These are phyloP conservation scores for Diaporthe aspalathi DNA, from an alignment of 2,329 filamentous ascomycete species.

Conservation along the genomic window DNA sequence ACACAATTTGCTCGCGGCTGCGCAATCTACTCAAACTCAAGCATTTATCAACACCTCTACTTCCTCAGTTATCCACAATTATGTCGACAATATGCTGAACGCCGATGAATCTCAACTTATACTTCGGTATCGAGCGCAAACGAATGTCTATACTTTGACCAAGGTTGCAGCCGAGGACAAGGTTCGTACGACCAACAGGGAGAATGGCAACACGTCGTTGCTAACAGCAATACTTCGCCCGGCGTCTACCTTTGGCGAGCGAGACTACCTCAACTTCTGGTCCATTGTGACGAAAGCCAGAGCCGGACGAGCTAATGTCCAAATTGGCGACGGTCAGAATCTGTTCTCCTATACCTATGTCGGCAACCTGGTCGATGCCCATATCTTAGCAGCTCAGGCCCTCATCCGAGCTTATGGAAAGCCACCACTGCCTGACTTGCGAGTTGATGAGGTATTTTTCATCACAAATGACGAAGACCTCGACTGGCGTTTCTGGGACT, in stretches of 20 bases:
- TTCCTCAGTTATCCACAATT: conserved; percentile 42
- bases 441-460: conserved; percentile 5
- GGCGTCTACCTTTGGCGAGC: conserved; percentile 1
- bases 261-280: conserved; percentile 13
- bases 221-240: conserved; percentile 7
- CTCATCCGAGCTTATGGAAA: conserved; percentile 1
- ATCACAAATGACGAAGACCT: conserved; percentile 17
- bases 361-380: conserved; percentile 12
- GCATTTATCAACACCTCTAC: conserved; percentile 42
- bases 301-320: neutral
- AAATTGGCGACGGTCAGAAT: conserved; percentile 8
- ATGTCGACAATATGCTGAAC: conserved; percentile 37
- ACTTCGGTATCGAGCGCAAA: conserved; percentile 1
- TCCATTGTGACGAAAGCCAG: neutral
- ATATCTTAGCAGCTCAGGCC: conserved; percentile 1
- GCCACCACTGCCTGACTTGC: neutral
- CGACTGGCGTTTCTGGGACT: conserved; percentile 12
- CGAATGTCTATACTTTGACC: conserved; percentile 12
- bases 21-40: conserved; percentile 32
- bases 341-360: neutral
- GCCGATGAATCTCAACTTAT: conserved; percentile 40
- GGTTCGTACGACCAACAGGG: neutral
- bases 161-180: conserved; percentile 14
- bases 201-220: neutral
- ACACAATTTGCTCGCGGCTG: conserved; percentile 39